phyloP scores from a whole-genome alignment of 192 early-diverging fungal genomes.

The Funneliformis geosporum region DNA sequence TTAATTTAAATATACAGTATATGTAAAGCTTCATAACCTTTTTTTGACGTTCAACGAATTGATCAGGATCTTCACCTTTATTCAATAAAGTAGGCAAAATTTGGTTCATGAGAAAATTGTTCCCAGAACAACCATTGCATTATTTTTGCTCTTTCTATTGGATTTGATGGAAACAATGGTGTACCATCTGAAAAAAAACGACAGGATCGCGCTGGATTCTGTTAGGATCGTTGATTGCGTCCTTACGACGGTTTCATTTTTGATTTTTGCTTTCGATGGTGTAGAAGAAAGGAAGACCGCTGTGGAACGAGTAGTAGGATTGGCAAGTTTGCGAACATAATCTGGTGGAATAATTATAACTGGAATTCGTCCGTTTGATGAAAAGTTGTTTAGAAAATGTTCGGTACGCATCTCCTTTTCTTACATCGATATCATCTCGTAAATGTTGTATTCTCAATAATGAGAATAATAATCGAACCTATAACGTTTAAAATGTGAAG shows the following conservation, averaged over 20 bases:
- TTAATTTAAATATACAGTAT: too few species aligned
- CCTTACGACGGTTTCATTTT: not conserved
- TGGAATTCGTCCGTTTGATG: slow-evolving; percentile 12
- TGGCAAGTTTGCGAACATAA: not conserved
- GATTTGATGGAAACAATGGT: slow-evolving; percentile 23
- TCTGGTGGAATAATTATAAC: slow-evolving; percentile 6
- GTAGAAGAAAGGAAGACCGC: too few species aligned
- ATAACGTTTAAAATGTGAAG: not conserved
- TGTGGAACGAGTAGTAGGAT: not conserved
- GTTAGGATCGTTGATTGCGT: not conserved
- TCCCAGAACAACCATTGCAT: slow-evolving; percentile 32
- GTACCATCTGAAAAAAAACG: not conserved
- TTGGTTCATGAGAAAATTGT: slow-evolving; percentile 23
- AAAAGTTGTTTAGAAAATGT: slow-evolving; percentile 9
- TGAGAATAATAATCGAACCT: slow-evolving; percentile 28
- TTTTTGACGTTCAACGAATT: slow-evolving; percentile 14
- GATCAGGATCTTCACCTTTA: slow-evolving; percentile 20
- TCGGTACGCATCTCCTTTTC: not conserved
- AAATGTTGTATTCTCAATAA: slow-evolving; percentile 17
- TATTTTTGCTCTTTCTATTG: slow-evolving; percentile 8
- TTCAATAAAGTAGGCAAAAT: slow-evolving; percentile 15
- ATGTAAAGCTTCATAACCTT: slow-evolving; percentile 27
- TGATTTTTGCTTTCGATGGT: not conserved
- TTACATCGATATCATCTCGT: slow-evolving; percentile 14
- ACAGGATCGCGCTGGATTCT: slow-evolving; percentile 26